phyloP scores from a whole-genome alignment of 2,329 filamentous ascomycete genomes.

The Ascochyta lentis region DNA sequence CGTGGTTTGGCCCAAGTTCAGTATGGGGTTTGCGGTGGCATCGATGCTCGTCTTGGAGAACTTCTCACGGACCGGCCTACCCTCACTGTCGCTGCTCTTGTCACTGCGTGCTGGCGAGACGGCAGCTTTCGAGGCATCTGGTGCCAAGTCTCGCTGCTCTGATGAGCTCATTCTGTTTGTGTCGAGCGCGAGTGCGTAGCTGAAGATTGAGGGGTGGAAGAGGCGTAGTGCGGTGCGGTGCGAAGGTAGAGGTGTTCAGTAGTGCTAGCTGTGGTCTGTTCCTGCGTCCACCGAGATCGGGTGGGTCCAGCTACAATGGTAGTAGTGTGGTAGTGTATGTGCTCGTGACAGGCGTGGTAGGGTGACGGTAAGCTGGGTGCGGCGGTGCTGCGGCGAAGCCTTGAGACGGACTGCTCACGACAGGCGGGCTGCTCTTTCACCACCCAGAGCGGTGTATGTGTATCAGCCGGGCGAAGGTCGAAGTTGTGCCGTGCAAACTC shows the following conservation, averaged over 20 bases:
- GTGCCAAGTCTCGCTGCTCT: constrained; percentile 28
- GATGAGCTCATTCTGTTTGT: constrained; percentile 34
- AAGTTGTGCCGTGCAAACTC: constrained; percentile 13
- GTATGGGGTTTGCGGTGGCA: constrained; percentile 30
- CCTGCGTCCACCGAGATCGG: not conserved
- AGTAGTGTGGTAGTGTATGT: constrained; percentile 2
- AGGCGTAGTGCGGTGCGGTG: not conserved
- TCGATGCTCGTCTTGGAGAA: constrained; percentile 68
- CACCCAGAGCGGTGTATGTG: not conserved
- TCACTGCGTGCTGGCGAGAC: constrained; percentile 48
- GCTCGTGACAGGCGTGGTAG: constrained; percentile 4
- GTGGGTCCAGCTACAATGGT: constrained; percentile 8
- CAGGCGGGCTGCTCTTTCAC: not conserved
- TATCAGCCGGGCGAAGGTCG: not conserved
- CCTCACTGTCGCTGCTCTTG: constrained; percentile 55
- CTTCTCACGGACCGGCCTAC: constrained; percentile 66
- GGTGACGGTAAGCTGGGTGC: not conserved
- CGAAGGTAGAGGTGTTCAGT: not conserved
- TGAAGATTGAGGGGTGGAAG: not conserved
- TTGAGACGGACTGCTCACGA: not conserved
- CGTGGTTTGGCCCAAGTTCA: constrained; percentile 30
- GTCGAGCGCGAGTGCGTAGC: constrained; percentile 5
- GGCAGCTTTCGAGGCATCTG: constrained; percentile 16
- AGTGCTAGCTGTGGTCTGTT: not conserved
- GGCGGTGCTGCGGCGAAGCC: constrained; percentile 8